Conservation (phyloP, 2,329 filamentous ascomycete species). For the Colletotrichum tropicale region DNA sequence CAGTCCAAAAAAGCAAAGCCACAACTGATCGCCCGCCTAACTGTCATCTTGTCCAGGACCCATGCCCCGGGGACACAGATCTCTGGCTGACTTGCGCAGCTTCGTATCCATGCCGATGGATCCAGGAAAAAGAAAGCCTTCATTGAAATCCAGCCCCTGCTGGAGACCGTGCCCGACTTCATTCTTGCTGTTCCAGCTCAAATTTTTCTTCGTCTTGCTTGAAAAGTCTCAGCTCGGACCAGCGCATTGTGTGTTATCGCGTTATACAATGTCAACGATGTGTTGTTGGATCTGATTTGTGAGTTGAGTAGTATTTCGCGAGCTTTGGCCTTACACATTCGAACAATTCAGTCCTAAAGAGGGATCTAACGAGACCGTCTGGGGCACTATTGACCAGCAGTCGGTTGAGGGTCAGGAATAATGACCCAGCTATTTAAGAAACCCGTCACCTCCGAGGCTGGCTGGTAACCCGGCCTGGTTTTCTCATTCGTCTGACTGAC, state of each 20-base stretch:
- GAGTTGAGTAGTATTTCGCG: background rate
- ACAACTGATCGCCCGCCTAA: background rate
- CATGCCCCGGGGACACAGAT: background rate
- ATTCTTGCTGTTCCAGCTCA: background rate
- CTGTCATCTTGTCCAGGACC: background rate
- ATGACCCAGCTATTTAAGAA: background rate
- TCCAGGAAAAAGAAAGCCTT: background rate
- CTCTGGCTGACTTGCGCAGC: background rate
- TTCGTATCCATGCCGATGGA: background rate
- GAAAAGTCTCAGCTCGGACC: background rate
- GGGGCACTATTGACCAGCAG: background rate
- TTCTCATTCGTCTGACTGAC: background rate
- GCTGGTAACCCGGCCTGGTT: background rate
- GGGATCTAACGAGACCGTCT: background rate
- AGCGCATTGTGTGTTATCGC: background rate
- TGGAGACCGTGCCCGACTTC: background rate
- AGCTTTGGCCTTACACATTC: background rate
- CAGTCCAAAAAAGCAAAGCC: background rate
- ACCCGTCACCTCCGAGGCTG: background rate
- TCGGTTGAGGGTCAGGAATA: background rate
- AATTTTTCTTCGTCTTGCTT: background rate
- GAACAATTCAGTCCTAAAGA: background rate
- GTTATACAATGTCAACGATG: background rate
- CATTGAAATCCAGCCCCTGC: background rate
- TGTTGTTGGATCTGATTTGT: background rate